Evolutionary conservation across 257 asterid species (phyloP).

Genomic region (Handroanthus guayacan): DNA sequence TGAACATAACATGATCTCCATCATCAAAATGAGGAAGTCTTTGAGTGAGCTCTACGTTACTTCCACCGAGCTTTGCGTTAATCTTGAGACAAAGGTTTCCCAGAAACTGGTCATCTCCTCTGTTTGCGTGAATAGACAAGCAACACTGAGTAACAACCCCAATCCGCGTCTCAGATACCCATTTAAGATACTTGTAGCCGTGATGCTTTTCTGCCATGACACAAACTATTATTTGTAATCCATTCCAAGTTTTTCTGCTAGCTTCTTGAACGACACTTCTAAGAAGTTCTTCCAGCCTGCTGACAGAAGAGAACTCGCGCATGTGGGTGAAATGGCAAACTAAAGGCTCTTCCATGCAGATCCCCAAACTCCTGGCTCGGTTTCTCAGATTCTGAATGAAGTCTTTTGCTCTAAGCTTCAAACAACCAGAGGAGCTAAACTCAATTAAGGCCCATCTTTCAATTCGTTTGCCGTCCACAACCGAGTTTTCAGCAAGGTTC

Average conservation of each 20-base stretch:
- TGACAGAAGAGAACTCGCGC: slow-evolving; percentile 50
- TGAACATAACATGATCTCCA: slow-evolving; percentile 70
- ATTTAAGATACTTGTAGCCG: slow-evolving; percentile 72
- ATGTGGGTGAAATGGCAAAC: slow-evolving; percentile 37
- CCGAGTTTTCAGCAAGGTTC: slow-evolving; percentile 59
- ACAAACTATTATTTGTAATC: slow-evolving; percentile 60
- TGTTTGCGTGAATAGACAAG: slow-evolving; percentile 45
- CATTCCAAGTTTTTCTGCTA: slow-evolving; percentile 29
- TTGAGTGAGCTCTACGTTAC: slow-evolving; percentile 66
- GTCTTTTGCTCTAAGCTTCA: slow-evolving; percentile 27
- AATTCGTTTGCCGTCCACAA: slow-evolving; percentile 57
- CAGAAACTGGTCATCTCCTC: slow-evolving; percentile 57
- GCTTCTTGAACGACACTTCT: slow-evolving; percentile 46
- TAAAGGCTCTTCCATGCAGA: slow-evolving; percentile 62
- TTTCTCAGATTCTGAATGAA: slow-evolving; percentile 48
- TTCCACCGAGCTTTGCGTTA: slow-evolving; percentile 83
- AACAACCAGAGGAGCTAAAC: slow-evolving; percentile 35
- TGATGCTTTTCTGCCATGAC: slow-evolving; percentile 60
- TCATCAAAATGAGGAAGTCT: slow-evolving; percentile 55
- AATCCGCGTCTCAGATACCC: slow-evolving; percentile 68
- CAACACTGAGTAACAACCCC: slow-evolving; percentile 76
- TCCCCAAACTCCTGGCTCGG: slow-evolving; percentile 52
- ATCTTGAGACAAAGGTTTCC: slow-evolving; percentile 74
- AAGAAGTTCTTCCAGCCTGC: slow-evolving; percentile 52
- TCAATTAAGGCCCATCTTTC: slow-evolving; percentile 74